Evolutionary conservation across 805 yeast species (phyloP), one percentile per base, ranked within the genome.

Genomic region (Cyberlindnera nakhonratchasimensis): DNA sequence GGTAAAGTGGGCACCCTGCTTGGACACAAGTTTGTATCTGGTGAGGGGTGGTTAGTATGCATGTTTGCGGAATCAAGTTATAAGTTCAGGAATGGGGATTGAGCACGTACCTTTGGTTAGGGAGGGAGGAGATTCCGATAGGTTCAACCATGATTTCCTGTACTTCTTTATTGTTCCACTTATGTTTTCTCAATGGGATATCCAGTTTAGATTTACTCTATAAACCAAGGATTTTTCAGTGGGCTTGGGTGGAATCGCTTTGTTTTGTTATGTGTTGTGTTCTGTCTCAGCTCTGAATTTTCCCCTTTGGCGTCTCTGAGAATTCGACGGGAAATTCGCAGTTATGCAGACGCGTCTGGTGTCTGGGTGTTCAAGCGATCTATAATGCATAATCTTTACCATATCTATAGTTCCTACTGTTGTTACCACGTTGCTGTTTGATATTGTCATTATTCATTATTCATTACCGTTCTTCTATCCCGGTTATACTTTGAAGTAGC

Each of bases 1-100:
- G 29, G 89, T 86, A 69, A 86, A 81, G 18, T 79, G 73, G 45
- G 88, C 84, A 33, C 93, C 95, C 53, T 78, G 71, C 51, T 81
- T 80, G 45, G 86, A 79, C 39, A 84, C 84, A 48, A 82, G 78
- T 61, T 83, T 85, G 67, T 83, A 84, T 61, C 84, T 77, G 36
- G 13, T n/a, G n/a, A n/a, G n/a, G n/a, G n/a, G n/a, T n/a, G n/a
- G n/a, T n/a, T n/a, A n/a, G n/a, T n/a, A n/a, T n/a, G n/a, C n/a
- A n/a, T n/a, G n/a, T n/a, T n/a, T n/a, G n/a, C n/a, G n/a, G n/a
- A n/a, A n/a, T n/a, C n/a, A n/a, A n/a, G n/a, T n/a, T n/a, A n/a
- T n/a, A n/a, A n/a, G n/a, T n/a, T n/a, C n/a, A n/a, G 28, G 33
- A 34, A 26, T 14, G 18, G 9, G 20, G 29, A 17, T 5, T 10